Conservation (phyloP, 192 early-diverging fungal species). For the Coemansia sp. region DNA sequence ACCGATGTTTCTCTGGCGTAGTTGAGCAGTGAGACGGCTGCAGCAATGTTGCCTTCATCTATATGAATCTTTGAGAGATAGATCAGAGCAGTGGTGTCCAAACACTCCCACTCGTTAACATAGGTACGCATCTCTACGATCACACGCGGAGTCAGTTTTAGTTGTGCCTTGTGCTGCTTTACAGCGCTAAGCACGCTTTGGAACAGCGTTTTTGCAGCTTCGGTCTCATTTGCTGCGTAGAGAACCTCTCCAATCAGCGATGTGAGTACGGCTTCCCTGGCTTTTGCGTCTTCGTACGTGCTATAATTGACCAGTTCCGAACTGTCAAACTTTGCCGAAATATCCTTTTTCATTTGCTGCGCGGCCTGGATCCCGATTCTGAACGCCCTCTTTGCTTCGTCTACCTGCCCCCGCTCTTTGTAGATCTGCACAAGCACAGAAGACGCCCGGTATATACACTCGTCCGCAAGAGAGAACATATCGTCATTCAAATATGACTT, state of each 20-base stretch:
- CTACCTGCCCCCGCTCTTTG: conserved; percentile 1
- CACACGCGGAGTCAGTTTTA: conserved; percentile 26
- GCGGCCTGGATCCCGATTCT: conserved; percentile 35
- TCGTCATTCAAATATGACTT: neutral
- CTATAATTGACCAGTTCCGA: conserved; percentile 27
- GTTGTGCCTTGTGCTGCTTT: conserved; percentile 38
- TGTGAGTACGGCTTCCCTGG: conserved; percentile 35
- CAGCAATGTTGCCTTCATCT: conserved; percentile 17
- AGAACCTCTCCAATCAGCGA: conserved; percentile 29
- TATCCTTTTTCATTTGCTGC: conserved; percentile 28
- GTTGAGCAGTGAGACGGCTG: conserved; percentile 34
- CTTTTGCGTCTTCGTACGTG: conserved; percentile 30
- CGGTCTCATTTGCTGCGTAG: conserved; percentile 11
- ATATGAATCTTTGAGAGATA: conserved; percentile 34
- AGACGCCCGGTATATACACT: neutral
- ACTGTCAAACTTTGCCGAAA: conserved; percentile 25
- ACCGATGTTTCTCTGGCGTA: conserved; percentile 22
- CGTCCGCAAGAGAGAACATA: neutral
- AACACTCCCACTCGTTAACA: conserved; percentile 42
- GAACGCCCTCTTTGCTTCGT: conserved; percentile 20
- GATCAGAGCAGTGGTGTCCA: conserved; percentile 38
- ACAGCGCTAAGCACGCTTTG: conserved; percentile 22
- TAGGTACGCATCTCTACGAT: conserved; percentile 26
- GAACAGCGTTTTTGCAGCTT: conserved; percentile 34
- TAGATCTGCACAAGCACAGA: conserved; percentile 20